Evolutionary conservation across 371 early-diverging fungal genomes (phyloP), one percentile per base, ranked within the genome.

Genomic region (Apophysomyces variabilis): DNA sequence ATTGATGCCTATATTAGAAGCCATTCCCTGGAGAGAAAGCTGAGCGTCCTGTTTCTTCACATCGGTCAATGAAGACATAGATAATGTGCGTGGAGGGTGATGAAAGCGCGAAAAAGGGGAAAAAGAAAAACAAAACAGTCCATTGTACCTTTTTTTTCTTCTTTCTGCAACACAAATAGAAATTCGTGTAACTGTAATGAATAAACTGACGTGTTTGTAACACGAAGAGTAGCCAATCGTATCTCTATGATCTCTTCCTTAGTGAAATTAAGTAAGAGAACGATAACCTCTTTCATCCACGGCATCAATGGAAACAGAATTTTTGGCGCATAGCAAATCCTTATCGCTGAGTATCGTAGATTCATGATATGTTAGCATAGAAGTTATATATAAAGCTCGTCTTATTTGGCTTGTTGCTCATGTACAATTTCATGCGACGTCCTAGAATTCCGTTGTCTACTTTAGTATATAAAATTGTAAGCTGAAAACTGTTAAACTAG

Each of bases 1-100:
- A 57, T 86, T 50, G 21, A 80, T 84, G 46, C 76, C 84, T 26
- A 84, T 64, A 58, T 83, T 78, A 38, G 77, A 73, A 13, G 73
- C 84, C 66, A 84, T 76, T 37, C 83, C 84, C 5, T 66, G 69
- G 6, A 79, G 58, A 14, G 76, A 65, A 38, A 76, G 58, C 35
- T 67, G 54, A 50, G 54, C 54, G 21, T 50, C 54, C 9, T 50
- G 54, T 21, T 50, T 50, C 21, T 50, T 50, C 9, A 50, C 21
- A 9, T 50, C 54, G 7, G 54, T n/a, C 54, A 50, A 21, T 50
- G 54, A 50, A 16, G 54, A 50, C 54, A 50, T 50, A 13, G 41
- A 8, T 26, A 26, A 26, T 26, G 32, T 41, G 41, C 13, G 21
- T 7, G 21, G 21, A 11, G 21, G 21, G 21, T 4, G 38, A 46